Conservation (phyloP, 495 filamentous ascomycete genomes). For the Penicillium odoratum region DNA sequence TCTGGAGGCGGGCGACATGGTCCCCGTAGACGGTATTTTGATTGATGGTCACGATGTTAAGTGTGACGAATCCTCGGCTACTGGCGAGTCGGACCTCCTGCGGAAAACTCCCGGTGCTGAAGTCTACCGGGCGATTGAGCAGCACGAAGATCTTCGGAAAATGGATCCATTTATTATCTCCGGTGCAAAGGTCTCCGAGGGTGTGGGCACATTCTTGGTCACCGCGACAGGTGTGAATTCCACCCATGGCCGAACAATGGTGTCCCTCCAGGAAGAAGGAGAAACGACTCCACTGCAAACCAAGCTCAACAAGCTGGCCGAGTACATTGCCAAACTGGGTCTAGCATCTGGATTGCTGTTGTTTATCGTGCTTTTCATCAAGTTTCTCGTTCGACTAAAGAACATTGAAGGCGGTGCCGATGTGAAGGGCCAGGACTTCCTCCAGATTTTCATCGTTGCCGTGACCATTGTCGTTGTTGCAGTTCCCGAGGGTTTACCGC, state of each 20-base stretch:
- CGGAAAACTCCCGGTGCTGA: slow-evolving; percentile 72
- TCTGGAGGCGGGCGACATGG: slow-evolving; percentile 84
- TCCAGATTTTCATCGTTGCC: slow-evolving; percentile 91
- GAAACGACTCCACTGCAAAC: slow-evolving; percentile 94
- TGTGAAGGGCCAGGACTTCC: slow-evolving; percentile 81
- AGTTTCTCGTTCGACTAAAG: slow-evolving; percentile 72
- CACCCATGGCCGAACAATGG: slow-evolving; percentile 88
- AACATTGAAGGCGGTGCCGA: slow-evolving; percentile 52
- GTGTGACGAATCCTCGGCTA: slow-evolving; percentile 82
- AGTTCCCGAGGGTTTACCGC: slow-evolving; percentile 87
- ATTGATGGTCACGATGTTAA: slow-evolving; percentile 74
- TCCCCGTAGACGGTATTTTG: slow-evolving; percentile 77
- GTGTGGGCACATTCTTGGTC: slow-evolving; percentile 81
- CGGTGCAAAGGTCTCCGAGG: slow-evolving; percentile 89
- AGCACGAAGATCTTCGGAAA: slow-evolving; percentile 72
- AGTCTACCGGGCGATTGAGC: slow-evolving; percentile 77
- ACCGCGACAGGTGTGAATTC: slow-evolving; percentile 88
- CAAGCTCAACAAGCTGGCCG: slow-evolving; percentile 87
- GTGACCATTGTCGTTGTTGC: slow-evolving; percentile 96
- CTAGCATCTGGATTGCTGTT: slow-evolving; percentile 77
- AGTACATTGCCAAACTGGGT: slow-evolving; percentile 93
- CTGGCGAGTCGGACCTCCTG: slow-evolving; percentile 81
- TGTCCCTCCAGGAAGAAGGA: slow-evolving; percentile 85
- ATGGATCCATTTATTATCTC: slow-evolving; percentile 94
- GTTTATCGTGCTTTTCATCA: slow-evolving; percentile 91